A percentile compares a stretch with the other conserved stretches of the same genome.
These are phyloP conservation scores for Lanmaoa pseudosensibilis DNA, from an alignment of 768 basidiomycete species.

Conservation along the genomic window DNA sequence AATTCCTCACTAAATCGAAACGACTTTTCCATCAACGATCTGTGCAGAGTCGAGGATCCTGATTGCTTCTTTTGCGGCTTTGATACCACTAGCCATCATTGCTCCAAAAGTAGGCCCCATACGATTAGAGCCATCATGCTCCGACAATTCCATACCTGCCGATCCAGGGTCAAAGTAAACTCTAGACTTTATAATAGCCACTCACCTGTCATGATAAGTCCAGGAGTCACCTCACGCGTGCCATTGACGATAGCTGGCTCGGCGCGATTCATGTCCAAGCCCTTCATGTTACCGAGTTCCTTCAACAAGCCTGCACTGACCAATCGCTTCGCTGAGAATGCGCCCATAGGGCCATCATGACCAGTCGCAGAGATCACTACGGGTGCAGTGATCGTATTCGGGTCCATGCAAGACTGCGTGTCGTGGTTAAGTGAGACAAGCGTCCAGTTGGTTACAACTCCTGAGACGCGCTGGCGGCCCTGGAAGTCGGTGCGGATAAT, in stretches of 20 bases:
- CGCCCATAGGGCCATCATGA: conserved; percentile 79
- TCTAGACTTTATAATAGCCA: conserved; percentile 1
- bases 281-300: conserved; percentile 77
- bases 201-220: conserved; percentile 71
- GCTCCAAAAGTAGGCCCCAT: conserved; percentile 81
- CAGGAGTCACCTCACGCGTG: conserved; percentile 74
- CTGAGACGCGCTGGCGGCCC: conserved; percentile 45
- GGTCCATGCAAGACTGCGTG: conserved; percentile 78
- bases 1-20: conserved; percentile 29
- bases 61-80: conserved; percentile 66
- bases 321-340: conserved; percentile 77
- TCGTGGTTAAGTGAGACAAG: conserved; percentile 61
- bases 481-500: conserved; percentile 58
- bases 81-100: conserved; percentile 77
- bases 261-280: conserved; percentile 79
- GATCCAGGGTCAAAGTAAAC: neutral
- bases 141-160: conserved; percentile 77
- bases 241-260: conserved; percentile 79
- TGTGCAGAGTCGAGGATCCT: conserved; percentile 49
- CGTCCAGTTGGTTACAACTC: conserved; percentile 58
- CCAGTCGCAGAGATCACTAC: conserved; percentile 71
- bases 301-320: conserved; percentile 73
- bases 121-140: conserved; percentile 76
- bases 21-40: conserved; percentile 55
- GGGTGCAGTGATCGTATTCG: conserved; percentile 80